These are phyloP conservation scores for Diaporthe amygdali DNA, from an alignment of 2,329 filamentous ascomycete genomes.

Conservation along the genomic window DNA sequence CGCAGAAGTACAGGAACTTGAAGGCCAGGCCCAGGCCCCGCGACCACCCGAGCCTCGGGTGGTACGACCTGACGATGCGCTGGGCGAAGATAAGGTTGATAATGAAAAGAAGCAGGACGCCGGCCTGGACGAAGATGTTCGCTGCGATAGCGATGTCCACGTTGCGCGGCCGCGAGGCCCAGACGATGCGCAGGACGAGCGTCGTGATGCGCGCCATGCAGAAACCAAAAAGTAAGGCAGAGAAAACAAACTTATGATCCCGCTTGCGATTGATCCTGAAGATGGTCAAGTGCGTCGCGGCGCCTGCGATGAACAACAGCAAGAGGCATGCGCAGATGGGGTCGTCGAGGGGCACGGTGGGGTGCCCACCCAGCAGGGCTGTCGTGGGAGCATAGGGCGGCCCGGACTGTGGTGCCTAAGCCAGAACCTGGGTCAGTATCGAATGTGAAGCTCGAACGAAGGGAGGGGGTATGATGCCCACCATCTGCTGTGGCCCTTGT, in stretches of 20 bases:
- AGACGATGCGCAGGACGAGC: constrained; percentile 57
- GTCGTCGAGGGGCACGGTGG: constrained; percentile 63
- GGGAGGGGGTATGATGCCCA: background rate
- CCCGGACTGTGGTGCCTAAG: constrained; percentile 25
- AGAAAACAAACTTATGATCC: constrained; percentile 65
- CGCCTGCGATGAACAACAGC: constrained; percentile 58
- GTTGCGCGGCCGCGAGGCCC: constrained; percentile 49
- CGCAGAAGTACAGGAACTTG: constrained; percentile 61
- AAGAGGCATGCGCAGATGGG: constrained; percentile 70
- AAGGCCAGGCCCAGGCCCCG: constrained; percentile 56
- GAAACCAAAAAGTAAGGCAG: constrained; percentile 62
- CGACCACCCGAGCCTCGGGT: constrained; percentile 75
- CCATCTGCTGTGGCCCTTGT: constrained; percentile 2
- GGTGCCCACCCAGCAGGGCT: constrained; percentile 62
- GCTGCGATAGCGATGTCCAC: constrained; percentile 60
- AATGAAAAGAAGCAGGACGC: constrained; percentile 76
- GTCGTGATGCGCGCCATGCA: constrained; percentile 60
- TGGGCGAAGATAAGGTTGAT: constrained; percentile 80
- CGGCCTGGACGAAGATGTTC: constrained; percentile 73
- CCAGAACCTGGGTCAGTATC: background rate
- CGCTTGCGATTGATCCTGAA: constrained; percentile 55
- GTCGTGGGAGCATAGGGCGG: constrained; percentile 47
- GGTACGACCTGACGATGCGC: constrained; percentile 74
- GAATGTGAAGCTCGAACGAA: background rate
- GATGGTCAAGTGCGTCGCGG: constrained; percentile 62